Conservation (phyloP, 805 yeast species). For the Yarrowia deformans region DNA sequence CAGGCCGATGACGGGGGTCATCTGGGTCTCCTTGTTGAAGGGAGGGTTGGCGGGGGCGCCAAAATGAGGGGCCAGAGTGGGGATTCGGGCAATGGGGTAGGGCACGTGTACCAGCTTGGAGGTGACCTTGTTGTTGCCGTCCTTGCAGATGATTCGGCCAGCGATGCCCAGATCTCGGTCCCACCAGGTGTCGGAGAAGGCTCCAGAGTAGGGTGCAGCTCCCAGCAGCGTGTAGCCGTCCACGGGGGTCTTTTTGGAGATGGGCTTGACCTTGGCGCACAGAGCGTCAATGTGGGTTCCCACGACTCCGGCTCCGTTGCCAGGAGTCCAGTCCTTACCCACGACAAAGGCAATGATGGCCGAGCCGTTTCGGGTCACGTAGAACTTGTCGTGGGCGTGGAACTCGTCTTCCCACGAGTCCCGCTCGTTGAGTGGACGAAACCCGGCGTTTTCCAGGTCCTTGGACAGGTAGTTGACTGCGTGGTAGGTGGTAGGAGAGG, state of each 20-base stretch:
- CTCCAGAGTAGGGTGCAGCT: conserved; percentile 82
- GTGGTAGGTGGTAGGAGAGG: conserved; percentile 78
- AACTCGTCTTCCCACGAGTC: conserved; percentile 52
- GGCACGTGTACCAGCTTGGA: conserved; percentile 48
- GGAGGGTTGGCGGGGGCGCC: conserved; percentile 71
- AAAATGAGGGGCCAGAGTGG: conserved; percentile 83
- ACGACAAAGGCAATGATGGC: conserved; percentile 72
- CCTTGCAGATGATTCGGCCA: conserved; percentile 68
- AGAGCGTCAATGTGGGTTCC: conserved; percentile 77
- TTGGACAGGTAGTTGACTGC: conserved; percentile 54
- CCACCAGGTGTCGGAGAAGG: conserved; percentile 70
- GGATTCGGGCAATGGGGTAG: conserved; percentile 69
- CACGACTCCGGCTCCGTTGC: conserved; percentile 63
- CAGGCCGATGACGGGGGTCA: conserved; percentile 76
- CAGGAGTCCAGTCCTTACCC: conserved; percentile 70
- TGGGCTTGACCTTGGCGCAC: conserved; percentile 71
- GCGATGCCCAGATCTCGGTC: conserved; percentile 85
- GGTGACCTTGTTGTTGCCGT: conserved; percentile 46
- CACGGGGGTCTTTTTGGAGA: conserved; percentile 62
- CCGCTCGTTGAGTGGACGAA: conserved; percentile 65
- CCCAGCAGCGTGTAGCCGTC: conserved; percentile 79
- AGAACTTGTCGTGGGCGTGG: conserved; percentile 49
- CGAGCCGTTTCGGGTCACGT: conserved; percentile 72
- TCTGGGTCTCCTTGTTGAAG: conserved; percentile 74
- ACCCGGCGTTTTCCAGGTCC: conserved; percentile 61